Evolutionary conservation across 768 basidiomycete species (phyloP), one percentile per base, ranked within the genome.

Genomic region (Trametes sanguinea): DNA sequence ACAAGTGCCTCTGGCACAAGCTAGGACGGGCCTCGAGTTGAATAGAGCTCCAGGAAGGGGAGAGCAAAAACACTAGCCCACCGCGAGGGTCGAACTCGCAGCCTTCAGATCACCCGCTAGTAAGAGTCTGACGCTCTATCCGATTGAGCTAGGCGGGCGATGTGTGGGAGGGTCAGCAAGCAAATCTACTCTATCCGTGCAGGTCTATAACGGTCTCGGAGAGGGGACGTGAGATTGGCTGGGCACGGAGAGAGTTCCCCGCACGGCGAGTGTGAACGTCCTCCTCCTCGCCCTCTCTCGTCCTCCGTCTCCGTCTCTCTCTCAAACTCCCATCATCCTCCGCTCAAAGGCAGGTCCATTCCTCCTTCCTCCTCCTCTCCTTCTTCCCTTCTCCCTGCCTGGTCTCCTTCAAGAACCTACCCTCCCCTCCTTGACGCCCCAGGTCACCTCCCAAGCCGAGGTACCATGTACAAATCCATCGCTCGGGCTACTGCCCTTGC

Each of bases 111-210:
- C 40, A 58, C 68, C 40, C 42, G 60, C 44, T 57, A 50, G 44
- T 82, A 83, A 82, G 80, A 82, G 82, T 82, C 81, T 83, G 81
- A 82, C 81, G 81, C 81, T 82, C 81, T 83, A 83, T 82, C 81
- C 81, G 81, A 82, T 83, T 82, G 82, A 83, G 82, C 82, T 83
- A 83, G 81, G 81, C 82, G 80, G 81, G 82, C 82, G 64, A 58
- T 62, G 10, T n/a, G 40, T 22, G 22, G 22, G 2, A 22, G 14
- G n/a, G n/a, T 4, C 17, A 43, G 14, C 14, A 14, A 14, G n/a
- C 22, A 1, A 14, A 43, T n/a, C n/a, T n/a, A n/a, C n/a, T n/a
- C n/a, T n/a, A 16, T n/a, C 14, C n/a, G 14, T 43, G 7, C 8
- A 14, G 7, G 42, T n/a, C 1, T 9, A 13, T 8, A 14, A 43